Evolutionary conservation across 768 basidiomycete genomes (phyloP).

Genomic region (Boletus rubroflammeus): DNA sequence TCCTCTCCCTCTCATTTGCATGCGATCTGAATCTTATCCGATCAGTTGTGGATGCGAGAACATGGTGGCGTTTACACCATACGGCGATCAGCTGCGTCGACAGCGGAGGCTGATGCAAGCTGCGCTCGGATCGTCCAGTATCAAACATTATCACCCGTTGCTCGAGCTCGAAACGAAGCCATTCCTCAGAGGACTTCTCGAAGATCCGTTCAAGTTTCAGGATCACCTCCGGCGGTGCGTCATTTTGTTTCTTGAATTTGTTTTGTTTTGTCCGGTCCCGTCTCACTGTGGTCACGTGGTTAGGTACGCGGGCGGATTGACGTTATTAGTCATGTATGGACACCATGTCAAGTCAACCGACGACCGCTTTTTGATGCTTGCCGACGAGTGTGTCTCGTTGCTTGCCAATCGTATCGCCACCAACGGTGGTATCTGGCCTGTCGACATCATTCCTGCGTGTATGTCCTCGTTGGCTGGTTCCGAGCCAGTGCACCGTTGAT

Average conservation of each 20-base stretch:
- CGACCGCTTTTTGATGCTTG: slow-evolving; percentile 41
- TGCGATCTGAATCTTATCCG: slow-evolving; percentile 5
- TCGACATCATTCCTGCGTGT: slow-evolving; percentile 38
- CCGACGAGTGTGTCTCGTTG: slow-evolving; percentile 39
- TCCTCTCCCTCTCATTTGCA: neutral
- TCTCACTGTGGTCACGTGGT: slow-evolving; percentile 24
- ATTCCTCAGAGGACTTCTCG: slow-evolving; percentile 55
- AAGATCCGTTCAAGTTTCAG: slow-evolving; percentile 35
- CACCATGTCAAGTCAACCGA: slow-evolving; percentile 42
- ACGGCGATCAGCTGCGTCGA: slow-evolving; percentile 58
- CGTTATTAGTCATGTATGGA: slow-evolving; percentile 60
- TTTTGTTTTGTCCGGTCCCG: neutral
- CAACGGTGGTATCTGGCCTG: slow-evolving; percentile 42
- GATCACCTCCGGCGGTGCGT: slow-evolving; percentile 35
- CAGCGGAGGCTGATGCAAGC: slow-evolving; percentile 67
- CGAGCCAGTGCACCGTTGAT: neutral
- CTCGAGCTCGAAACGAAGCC: slow-evolving; percentile 52
- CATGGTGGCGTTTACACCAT: slow-evolving; percentile 69
- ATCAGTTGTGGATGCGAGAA: slow-evolving; percentile 57
- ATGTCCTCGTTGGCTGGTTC: slow-evolving; percentile 4
- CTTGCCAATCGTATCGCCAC: slow-evolving; percentile 44
- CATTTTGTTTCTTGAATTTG: neutral
- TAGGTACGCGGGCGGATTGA: slow-evolving; percentile 52
- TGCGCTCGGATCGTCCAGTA: slow-evolving; percentile 51
- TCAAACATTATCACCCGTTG: slow-evolving; percentile 56